Base-by-base conservation (phyloP, 1,284 basidiomycete species). In the Sanghuangporus sanghuang region DNA sequence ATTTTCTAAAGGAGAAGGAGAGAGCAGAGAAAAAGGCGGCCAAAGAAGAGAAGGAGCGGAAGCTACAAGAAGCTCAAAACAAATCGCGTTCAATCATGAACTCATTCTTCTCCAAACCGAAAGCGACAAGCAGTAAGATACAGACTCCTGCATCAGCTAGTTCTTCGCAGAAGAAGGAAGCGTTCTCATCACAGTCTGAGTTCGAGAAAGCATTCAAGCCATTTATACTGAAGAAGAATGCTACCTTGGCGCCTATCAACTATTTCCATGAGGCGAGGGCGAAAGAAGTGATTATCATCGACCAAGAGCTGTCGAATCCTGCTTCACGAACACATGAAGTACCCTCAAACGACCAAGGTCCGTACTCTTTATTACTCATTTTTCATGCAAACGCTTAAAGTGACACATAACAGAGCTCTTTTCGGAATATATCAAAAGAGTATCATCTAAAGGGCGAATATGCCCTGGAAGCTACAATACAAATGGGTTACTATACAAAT, bases 141-240 rank as follows among this genome's bases (percentile, higher is more conserved):
- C 35, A 32, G 16, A 18, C 21, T 49, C 61, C 73, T 7, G 59
- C 76, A 3, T 67, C 73, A n/a, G 74, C 76, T 32, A 64, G 67
- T 23, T 68, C 69, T 2, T 67, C 69, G 44, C 67, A 71, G 35
- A 71, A 73, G n/a, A 74, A 78, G 5, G 78, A 75, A 8, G 73
- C 81, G 46, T 80, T 79, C 1, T 70, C 70, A n/a, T 66, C 70
- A 6, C 75, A 78, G 46, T 82, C 82, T 6, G 90, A 94, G 56
- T 95, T 91, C 69, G 81, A 87, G 63, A 83, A 77, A 68, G 79
- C 81, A 0, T 95, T 95, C 78, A 87, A 84, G 67, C 85, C 91
- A 1, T 95, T 93, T 71, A 78, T 85, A 6, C 68, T 90, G 66
- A 91, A 89, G 76, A 90, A 88, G 68, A 89, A 85, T 65, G 82